Base-by-base conservation (phyloP, 2,329 filamentous ascomycete genomes). In the Fusarium sp. region DNA sequence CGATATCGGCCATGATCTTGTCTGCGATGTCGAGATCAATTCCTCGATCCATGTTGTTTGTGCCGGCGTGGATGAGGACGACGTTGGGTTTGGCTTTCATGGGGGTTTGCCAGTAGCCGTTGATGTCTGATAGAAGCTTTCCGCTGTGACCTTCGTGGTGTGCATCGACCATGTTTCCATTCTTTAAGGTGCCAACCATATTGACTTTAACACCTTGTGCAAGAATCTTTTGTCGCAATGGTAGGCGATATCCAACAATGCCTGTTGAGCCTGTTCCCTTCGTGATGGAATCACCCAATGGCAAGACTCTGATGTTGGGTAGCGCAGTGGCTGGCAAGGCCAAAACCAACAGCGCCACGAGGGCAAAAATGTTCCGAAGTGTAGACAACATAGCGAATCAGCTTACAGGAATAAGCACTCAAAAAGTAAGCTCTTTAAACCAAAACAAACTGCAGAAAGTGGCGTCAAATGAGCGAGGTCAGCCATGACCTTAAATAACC, bases 31-130 rank as follows among this genome's bases (percentile, higher is more conserved):
- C 42, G 22, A 66, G 62, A 8, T 70, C 63, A 2, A 37, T 46
- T 7, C 44, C 51, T 22, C 40, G 22, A 9, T 71, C 63, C 68
- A 71, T 71, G 10, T 71, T 71, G 12, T 71, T 71, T 2, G 68
- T 71, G 6, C 68, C 68, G 9, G 63, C 68, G 13, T 71, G 68
- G 2, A 71, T 59, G 5, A 71, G 68, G 11, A 71, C 67, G 20
- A 71, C 51, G 0, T 71, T 68, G 2, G 68, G 68, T 2, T 68
- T 59, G 20, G 68, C 58, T 13, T 51, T 25, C 14, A 71, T 71
- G 2, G 68, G 69, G 1, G 46, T 46, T 6, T 68, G 58, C 67
- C 67, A 65, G 34, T 68, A 71, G 1, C 52, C 49, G 4, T 65
- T 54, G 34, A 71, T 71, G 2, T 71, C 57, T 12, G 52, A 44